Base-by-base conservation (phyloP, 2,329 filamentous ascomycete species). In the Talaromyces funiculosus region DNA sequence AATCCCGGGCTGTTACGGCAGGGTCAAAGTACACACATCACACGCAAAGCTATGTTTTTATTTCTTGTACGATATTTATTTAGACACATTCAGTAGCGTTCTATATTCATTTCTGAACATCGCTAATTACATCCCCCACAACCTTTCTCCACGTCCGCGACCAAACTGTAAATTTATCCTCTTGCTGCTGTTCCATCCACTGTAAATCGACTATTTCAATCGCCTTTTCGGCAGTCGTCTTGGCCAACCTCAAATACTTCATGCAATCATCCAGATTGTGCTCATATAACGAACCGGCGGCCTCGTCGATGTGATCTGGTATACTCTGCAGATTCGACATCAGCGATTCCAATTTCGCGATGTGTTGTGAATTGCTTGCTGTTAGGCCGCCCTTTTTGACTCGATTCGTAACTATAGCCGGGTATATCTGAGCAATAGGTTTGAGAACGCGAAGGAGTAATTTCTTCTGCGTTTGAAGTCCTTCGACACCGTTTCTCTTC, bases 131-230 rank as follows among this genome's bases (percentile, higher is more conserved):
- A 63, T 76, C 74, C 22, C 77, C 73, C 59, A 81, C 65, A 24
- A 79, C 78, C 51, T 73, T 75, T 38, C 72, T 62, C 82, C 82
- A 86, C 55, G 82, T 84, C 53, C 77, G 79, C n/a, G 82, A 85
- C 92, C 92, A 96, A 16, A 83, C 79, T 0, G 86, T 88, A 69
- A 95, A 96, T 67, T 88, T 90, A 68, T 96, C 92, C 53, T 87
- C 69, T 60, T 83, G 79, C 0, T 77, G 73, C 0, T 79, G 4
- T 24, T 58, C 37, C 20, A 12, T 29, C 76, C 95, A 96, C 62
- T 95, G 90, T 0, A 84, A 81, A 56, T 79, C 82, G 0, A 89
- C 88, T 8, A 92, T 73, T 37, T 91, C 86, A 40, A 90, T 88
- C 20, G 90, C 87, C 16, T 80, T 78, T 53, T 89, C 82, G 0